A percentile compares a stretch with the other conserved stretches of the same genome.
These are phyloP conservation scores for Asterionellopsis glacialis DNA, from an alignment of 108 stramenopile genomes.

Conservation along the genomic window DNA sequence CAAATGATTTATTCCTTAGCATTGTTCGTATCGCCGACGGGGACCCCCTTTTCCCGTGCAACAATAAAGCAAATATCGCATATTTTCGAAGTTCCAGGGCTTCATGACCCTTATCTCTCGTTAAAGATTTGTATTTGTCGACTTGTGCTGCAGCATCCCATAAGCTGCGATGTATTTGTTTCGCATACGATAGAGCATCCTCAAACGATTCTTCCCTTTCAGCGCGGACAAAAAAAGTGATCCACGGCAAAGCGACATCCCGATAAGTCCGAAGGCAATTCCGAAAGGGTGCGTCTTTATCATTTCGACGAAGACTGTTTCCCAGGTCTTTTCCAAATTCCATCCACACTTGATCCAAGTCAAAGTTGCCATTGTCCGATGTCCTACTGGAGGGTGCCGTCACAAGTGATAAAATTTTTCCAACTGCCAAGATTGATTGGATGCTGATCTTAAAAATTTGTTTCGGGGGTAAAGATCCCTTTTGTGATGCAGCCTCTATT, in stretches of 20 bases:
- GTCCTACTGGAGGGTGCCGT: constrained; percentile 6
- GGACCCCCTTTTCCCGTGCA: neutral
- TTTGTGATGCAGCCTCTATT: neutral
- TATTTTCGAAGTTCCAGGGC: constrained; percentile 22
- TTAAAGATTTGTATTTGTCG: neutral
- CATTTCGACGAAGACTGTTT: neutral
- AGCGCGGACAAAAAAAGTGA: neutral
- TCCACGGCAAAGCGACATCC: constrained; percentile 7
- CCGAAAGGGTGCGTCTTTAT: neutral
- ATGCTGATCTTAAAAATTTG: constrained; percentile 3
- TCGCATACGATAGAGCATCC: constrained; percentile 21
- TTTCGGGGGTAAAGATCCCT: neutral
- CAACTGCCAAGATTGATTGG: constrained; percentile 1
- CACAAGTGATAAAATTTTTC: neutral
- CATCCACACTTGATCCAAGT: too few species aligned
- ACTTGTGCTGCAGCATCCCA: constrained; percentile 27
- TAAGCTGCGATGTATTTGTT: constrained; percentile 19
- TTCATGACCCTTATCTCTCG: neutral
- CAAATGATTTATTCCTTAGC: constrained; percentile 7
- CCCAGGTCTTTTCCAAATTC: constrained; percentile 2
- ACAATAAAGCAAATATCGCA: constrained; percentile 25
- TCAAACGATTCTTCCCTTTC: constrained; percentile 3
- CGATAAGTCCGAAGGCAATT: neutral
- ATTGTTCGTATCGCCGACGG: neutral
- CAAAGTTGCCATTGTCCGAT: too few species aligned